Base-by-base conservation (phyloP, 371 early-diverging fungal genomes). In the Apophysomyces elegans region DNA sequence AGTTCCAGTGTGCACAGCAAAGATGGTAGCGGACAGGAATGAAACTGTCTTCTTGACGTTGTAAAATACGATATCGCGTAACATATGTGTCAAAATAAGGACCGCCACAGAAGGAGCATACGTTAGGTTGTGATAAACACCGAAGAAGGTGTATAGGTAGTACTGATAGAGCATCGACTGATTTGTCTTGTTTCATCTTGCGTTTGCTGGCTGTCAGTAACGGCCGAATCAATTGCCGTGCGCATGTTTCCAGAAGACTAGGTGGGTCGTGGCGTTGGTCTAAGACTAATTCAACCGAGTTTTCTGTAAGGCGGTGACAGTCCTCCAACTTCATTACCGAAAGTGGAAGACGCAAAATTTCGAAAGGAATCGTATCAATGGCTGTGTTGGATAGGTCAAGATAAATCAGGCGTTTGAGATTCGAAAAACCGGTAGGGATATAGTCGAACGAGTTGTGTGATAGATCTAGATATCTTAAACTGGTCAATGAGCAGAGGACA, bases 71-170 rank as follows among this genome's bases (percentile, higher is more conserved):
- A 39, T 83, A 78, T 13, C 91, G 84, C 37, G 74, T 76, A 11
- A 80, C 76, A 58, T 64, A 83, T 8, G 69, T 64, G 14, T 90
- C 89, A 78, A 94, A 91, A 65, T 88, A 90, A 11, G 96, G 93
- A 4, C 91, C 93, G 6, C 84, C 82, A 73, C 96, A 96, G 74
- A 90, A 92, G 5, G 91, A 77, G 78, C 96, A 96, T 16, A 76
- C 69, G 37, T 86, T 76, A 1, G 85, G 88, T 14, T 82, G 77
- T 18, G 77, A 66, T 18, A 93, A 67, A 68, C 88, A 90, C n/a
- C 36, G 50, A 58, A 35, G 47, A 13, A n/a, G 45, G 4, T 16
- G 58, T 46, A 26, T 14, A 26, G n/a, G 41, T 8, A 37, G 36
- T 2, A 35, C 14, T 12, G 16, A 14, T 44, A 16, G 21, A 16